These are phyloP conservation scores for Penicilliopsis zonata DNA, from an alignment of 495 filamentous ascomycete genomes.

Conservation along the genomic window DNA sequence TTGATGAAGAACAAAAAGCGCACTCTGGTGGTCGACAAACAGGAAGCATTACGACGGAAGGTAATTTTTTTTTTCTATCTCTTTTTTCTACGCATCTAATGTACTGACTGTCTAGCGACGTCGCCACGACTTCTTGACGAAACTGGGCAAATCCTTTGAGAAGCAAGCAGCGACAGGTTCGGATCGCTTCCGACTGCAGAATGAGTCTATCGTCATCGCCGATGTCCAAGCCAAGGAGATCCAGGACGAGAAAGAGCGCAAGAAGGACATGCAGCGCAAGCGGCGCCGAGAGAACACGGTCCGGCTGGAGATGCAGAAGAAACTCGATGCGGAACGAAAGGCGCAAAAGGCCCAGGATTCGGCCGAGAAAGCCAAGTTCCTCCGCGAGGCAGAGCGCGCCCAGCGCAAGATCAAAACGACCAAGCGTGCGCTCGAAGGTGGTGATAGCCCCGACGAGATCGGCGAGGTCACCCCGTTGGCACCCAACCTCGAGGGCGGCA, in stretches of 20 bases:
- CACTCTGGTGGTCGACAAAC: constrained; percentile 42
- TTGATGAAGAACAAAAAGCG: constrained; percentile 44
- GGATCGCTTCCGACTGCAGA: constrained; percentile 38
- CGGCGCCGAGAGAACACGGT: constrained; percentile 93
- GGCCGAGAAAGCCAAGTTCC: constrained; percentile 59
- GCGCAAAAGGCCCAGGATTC: constrained; percentile 66
- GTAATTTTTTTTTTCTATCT: constrained; percentile 17
- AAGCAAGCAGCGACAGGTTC: constrained; percentile 39
- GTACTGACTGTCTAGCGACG: constrained; percentile 36
- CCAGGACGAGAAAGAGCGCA: constrained; percentile 93
- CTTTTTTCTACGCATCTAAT: background rate
- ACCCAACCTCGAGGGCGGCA: constrained; percentile 77
- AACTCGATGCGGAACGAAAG: constrained; percentile 64
- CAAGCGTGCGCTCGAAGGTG: constrained; percentile 67
- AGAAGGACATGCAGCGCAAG: constrained; percentile 99
- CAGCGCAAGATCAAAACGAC: constrained; percentile 84
- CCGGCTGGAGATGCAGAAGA: constrained; percentile 72
- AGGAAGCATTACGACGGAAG: constrained; percentile 48
- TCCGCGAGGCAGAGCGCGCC: constrained; percentile 70
- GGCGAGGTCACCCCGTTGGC: constrained; percentile 63
- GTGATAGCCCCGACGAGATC: constrained; percentile 69
- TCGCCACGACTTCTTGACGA: constrained; percentile 34
- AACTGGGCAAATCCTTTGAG: constrained; percentile 40
- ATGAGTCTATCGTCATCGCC: constrained; percentile 60
- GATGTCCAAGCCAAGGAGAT: constrained; percentile 85